Evolutionary conservation across 2,329 filamentous ascomycete species (phyloP).

Genomic region (Didymella lethalis): DNA sequence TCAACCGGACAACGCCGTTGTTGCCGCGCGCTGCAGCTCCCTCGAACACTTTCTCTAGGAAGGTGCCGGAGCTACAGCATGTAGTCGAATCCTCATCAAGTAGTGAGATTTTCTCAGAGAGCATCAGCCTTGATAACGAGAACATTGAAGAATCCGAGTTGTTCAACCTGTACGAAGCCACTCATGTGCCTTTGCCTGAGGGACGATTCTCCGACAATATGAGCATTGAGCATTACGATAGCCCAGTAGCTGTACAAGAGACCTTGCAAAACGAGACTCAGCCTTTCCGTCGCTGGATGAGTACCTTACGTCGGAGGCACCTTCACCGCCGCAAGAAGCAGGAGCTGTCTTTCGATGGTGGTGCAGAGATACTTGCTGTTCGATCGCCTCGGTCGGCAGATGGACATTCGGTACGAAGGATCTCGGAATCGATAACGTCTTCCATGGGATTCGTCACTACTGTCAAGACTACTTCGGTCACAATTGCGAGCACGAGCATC

Average conservation of each 20-base stretch:
- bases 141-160: conserved; percentile 32
- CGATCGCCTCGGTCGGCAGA: conserved; percentile 20
- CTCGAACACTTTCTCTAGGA: conserved; percentile 25
- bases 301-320: conserved; percentile 68
- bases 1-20: conserved; percentile 28
- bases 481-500: conserved; percentile 75
- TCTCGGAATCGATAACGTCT: conserved; percentile 68
- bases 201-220: conserved; percentile 33
- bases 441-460: conserved; percentile 83
- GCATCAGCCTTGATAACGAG: conserved; percentile 25
- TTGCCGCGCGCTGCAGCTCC: conserved; percentile 24
- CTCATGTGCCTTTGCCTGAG: conserved; percentile 40
- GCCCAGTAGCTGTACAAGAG: conserved; percentile 5
- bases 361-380: conserved; percentile 20
- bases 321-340: conserved; percentile 47
- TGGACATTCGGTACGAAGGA: conserved; percentile 45
- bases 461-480: conserved; percentile 81
- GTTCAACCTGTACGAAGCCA: conserved; percentile 45
- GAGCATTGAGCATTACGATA: conserved; percentile 16
- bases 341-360: conserved; percentile 49
- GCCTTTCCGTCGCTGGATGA: conserved; percentile 78
- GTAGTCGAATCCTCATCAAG: conserved; percentile 12
- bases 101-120: conserved; percentile 23
- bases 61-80: conserved; percentile 12
- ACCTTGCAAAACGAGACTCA: conserved; percentile 21